Conservation (phyloP, 2,329 filamentous ascomycete genomes). For the Sporothrix variecibatus region DNA sequence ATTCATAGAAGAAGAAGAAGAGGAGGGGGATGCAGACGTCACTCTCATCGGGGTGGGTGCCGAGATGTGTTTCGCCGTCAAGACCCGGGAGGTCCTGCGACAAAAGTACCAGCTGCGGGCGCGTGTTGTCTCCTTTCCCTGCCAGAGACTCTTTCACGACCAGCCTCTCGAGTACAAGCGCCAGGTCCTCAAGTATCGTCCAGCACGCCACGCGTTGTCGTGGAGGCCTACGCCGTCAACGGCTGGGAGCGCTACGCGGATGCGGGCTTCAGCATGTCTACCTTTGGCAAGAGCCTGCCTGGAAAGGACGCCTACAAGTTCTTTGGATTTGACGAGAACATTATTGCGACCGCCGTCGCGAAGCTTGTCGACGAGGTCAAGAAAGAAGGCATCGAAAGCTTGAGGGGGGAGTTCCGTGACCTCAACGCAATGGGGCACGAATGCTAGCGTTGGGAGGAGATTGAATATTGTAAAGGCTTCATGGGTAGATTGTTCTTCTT, state of each 20-base stretch:
- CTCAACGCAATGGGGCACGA: too few relatives aligned
- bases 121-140: constrained; percentile 44
- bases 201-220: constrained; percentile 40
- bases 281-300: constrained; percentile 54
- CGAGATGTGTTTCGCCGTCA: constrained; percentile 46
- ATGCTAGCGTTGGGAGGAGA: too few relatives aligned
- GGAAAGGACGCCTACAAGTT: constrained; percentile 53
- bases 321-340: constrained; percentile 52
- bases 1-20: constrained; percentile 35
- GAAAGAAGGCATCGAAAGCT: too few relatives aligned
- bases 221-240: constrained; percentile 54
- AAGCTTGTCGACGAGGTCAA: too few relatives aligned
- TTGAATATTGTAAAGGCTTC: too few relatives aligned
- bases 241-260: constrained; percentile 60
- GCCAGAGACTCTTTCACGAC: constrained; percentile 41
- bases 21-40: constrained; percentile 40
- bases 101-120: constrained; percentile 36
- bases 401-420: too few relatives aligned
- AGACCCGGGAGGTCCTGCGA: constrained; percentile 45
- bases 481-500: too few relatives aligned
- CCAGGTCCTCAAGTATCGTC: constrained; percentile 42
- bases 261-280: constrained; percentile 50
- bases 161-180: constrained; percentile 41
- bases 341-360: too few relatives aligned
- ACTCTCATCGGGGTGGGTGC: constrained; percentile 44